Conservation (phyloP, 179 eudicot genomes). For the Amaranthus tricolor region DNA sequence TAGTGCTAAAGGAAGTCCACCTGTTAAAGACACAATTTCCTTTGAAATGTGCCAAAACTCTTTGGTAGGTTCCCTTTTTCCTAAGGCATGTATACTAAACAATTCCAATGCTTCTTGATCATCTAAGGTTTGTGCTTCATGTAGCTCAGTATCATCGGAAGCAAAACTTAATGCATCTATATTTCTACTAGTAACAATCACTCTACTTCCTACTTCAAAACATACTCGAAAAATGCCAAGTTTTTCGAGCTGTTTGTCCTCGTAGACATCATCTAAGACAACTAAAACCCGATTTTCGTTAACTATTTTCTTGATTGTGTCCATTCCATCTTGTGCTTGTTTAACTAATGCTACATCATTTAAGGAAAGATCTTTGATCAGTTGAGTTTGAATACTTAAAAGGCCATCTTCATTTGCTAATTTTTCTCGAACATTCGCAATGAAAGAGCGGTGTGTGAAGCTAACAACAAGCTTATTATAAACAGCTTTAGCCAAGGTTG, state of each 20-base stretch:
- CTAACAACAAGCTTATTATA: constrained; percentile 42
- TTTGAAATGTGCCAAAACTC: constrained; percentile 24
- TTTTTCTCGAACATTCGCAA: constrained; percentile 44
- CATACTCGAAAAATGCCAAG: constrained; percentile 34
- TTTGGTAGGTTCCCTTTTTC: constrained; percentile 39
- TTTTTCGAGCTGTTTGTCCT: constrained; percentile 26
- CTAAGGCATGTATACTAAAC: constrained; percentile 49
- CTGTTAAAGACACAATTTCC: constrained; percentile 44
- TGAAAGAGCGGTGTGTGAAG: constrained; percentile 45
- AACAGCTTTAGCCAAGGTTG: constrained; percentile 62
- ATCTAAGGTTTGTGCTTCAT: constrained; percentile 37
- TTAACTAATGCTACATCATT: not conserved
- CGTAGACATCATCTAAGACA: constrained; percentile 52
- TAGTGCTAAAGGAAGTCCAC: constrained; percentile 66
- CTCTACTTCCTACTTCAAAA: constrained; percentile 46
- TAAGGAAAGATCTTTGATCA: constrained; percentile 31
- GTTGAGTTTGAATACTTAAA: constrained; percentile 25
- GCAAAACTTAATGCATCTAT: constrained; percentile 20
- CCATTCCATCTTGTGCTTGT: constrained; percentile 18
- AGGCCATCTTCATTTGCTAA: constrained; percentile 22
- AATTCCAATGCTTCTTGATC: constrained; percentile 42
- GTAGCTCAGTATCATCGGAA: constrained; percentile 27
- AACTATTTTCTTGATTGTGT: constrained; percentile 21
- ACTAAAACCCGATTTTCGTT: constrained; percentile 31
- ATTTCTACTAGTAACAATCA: constrained; percentile 48